phyloP scores from a whole-genome alignment of 2,329 filamentous ascomycete genomes.

The Neurospora sp. region DNA sequence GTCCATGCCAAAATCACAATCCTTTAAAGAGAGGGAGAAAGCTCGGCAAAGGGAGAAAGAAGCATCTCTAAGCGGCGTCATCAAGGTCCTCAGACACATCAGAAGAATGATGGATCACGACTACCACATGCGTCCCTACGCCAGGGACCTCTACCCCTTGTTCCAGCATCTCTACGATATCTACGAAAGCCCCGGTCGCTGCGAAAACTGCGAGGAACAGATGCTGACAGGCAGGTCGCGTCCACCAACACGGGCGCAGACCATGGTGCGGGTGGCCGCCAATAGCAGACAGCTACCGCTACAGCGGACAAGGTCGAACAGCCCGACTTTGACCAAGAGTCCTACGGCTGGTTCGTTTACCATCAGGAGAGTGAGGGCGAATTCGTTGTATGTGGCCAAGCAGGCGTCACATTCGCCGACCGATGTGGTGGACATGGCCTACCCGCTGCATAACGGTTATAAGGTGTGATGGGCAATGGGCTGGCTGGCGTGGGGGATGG shows the following conservation, averaged over 20 bases:
- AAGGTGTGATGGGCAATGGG: background rate
- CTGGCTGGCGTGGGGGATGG: background rate
- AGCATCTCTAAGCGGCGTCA: slow-evolving; percentile 9
- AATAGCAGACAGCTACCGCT: background rate
- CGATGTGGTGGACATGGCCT: background rate
- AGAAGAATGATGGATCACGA: slow-evolving; percentile 16
- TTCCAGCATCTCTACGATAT: slow-evolving; percentile 16
- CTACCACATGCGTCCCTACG: slow-evolving; percentile 10
- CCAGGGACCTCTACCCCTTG: slow-evolving; percentile 14
- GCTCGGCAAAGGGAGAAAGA: background rate
- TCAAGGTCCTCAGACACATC: slow-evolving; percentile 13
- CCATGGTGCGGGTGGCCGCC: background rate
- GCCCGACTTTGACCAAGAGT: background rate
- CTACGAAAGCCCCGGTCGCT: slow-evolving; percentile 10
- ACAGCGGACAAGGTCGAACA: background rate
- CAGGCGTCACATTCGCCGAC: background rate
- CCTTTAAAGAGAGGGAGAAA: background rate
- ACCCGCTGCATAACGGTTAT: background rate
- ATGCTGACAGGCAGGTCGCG: slow-evolving; percentile 5
- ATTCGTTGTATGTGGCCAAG: background rate
- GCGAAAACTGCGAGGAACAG: slow-evolving; percentile 16
- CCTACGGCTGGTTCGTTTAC: background rate
- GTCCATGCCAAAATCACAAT: background rate
- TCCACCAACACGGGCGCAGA: background rate
- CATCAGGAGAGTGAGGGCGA: background rate